These are phyloP conservation scores for Breynia disticha DNA, from an alignment of 441 rosid species.

Conservation along the genomic window DNA sequence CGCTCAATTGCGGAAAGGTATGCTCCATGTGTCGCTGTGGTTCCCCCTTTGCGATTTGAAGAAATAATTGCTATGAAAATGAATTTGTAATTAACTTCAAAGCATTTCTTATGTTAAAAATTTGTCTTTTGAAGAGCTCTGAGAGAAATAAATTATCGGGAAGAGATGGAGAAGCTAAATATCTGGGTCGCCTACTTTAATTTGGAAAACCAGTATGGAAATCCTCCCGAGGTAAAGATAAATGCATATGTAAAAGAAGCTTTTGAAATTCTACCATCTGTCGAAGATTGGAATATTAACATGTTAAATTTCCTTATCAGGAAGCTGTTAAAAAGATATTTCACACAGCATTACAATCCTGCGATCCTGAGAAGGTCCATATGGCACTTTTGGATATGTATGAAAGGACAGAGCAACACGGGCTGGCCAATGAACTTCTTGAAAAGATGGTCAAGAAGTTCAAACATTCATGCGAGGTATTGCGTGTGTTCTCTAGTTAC, in stretches of 20 bases:
- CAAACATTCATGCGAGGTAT: constrained; percentile 92
- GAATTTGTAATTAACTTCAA: too few species aligned
- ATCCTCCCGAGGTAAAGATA: constrained; percentile 72
- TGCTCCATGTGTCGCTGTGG: neutral
- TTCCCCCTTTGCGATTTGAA: too few species aligned
- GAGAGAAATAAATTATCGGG: constrained; percentile 76
- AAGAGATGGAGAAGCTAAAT: constrained; percentile 91
- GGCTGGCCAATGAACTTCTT: constrained; percentile 67
- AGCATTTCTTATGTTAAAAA: too few species aligned
- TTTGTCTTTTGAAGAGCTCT: constrained; percentile 54
- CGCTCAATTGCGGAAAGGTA: constrained; percentile 97
- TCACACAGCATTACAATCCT: constrained; percentile 81
- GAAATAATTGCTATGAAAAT: too few species aligned
- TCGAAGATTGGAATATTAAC: neutral
- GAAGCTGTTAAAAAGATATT: constrained; percentile 77
- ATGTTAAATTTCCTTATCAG: constrained; percentile 28
- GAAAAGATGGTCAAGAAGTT: constrained; percentile 76
- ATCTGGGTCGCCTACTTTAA: constrained; percentile 95
- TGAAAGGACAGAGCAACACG: constrained; percentile 71
- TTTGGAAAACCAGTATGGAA: constrained; percentile 89
- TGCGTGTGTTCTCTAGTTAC: neutral
- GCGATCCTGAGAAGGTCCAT: constrained; percentile 79
- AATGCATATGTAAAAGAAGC: neutral
- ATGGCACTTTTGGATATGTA: constrained; percentile 77
- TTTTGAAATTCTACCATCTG: neutral